These are phyloP conservation scores for Albatrellus sp. DNA, from an alignment of 1,284 basidiomycete genomes.

Conservation along the genomic window DNA sequence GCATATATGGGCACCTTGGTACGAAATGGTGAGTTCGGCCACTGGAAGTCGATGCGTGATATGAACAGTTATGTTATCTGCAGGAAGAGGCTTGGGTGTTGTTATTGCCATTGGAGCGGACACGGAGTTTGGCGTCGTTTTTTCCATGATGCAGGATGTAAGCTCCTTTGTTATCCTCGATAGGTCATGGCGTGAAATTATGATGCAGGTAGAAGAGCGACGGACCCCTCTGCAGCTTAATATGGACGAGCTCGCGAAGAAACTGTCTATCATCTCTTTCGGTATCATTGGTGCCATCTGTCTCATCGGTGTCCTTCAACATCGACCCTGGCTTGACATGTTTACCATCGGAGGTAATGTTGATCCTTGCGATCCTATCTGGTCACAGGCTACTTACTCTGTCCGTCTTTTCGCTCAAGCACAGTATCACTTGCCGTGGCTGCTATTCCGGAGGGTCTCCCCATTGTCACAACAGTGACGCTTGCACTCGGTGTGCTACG, in stretches of 20 bases:
- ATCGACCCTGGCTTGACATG: conserved; percentile 93
- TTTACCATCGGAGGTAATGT: conserved; percentile 87
- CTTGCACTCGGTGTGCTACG: conserved; percentile 88
- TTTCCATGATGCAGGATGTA: conserved; percentile 96
- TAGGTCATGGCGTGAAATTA: background rate
- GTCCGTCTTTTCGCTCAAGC: conserved; percentile 13
- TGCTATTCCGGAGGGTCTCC: conserved; percentile 93
- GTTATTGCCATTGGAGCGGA: conserved; percentile 84
- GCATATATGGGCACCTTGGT: conserved; percentile 97
- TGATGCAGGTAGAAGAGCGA: conserved; percentile 71
- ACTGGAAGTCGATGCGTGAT: background rate
- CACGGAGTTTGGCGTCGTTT: conserved; percentile 94
- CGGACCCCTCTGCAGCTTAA: conserved; percentile 87
- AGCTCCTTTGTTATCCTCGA: conserved; percentile 15
- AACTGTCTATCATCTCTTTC: conserved; percentile 84
- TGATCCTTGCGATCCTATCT: conserved; percentile 4
- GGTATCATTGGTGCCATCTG: conserved; percentile 90
- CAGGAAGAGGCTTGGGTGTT: conserved; percentile 76
- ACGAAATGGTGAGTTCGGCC: conserved; percentile 53
- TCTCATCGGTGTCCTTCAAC: conserved; percentile 80
- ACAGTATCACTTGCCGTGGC: conserved; percentile 92
- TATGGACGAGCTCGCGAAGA: conserved; percentile 96
- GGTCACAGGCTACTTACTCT: conserved; percentile 7
- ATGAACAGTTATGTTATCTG: background rate
- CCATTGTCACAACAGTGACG: conserved; percentile 96